Evolutionary conservation across 768 basidiomycete genomes (phyloP).

Genomic region (Tricholomella constricta): DNA sequence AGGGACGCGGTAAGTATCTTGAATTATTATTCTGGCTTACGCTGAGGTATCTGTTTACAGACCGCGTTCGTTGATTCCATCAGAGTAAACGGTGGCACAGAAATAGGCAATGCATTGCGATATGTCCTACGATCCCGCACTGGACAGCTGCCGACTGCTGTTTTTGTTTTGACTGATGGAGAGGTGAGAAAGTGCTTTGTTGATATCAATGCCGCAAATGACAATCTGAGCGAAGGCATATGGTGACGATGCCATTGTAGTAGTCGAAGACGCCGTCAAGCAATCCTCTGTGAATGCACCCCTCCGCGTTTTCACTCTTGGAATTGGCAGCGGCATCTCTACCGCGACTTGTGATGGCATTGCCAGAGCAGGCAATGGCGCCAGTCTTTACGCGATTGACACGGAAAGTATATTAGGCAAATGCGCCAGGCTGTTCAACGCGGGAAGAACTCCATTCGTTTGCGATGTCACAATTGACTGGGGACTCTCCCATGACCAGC

Average conservation of each 20-base stretch:
- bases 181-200: constrained; percentile 28
- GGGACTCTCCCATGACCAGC: constrained; percentile 35
- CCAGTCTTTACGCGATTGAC: constrained; percentile 45
- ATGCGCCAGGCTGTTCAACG: constrained; percentile 50
- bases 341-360: constrained; percentile 54
- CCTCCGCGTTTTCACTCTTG: constrained; percentile 57
- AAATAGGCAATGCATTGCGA: constrained; percentile 44
- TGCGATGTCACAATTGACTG: constrained; percentile 52
- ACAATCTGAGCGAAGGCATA: constrained; percentile 20
- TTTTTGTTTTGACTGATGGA: constrained; percentile 66
- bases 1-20: constrained; percentile 36
- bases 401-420: constrained; percentile 50
- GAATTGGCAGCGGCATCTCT: constrained; percentile 54
- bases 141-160: constrained; percentile 39
- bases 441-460: constrained; percentile 49
- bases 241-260: constrained; percentile 18
- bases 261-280: constrained; percentile 33
- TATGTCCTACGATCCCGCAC: constrained; percentile 37
- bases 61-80: constrained; percentile 41
- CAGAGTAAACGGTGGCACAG: constrained; percentile 52
- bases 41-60: constrained; percentile 25
- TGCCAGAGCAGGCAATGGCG: constrained; percentile 56
- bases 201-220: not conserved
- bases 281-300: constrained; percentile 29
- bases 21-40: not conserved